These are phyloP conservation scores for Pythium sp. DNA, from an alignment of 352 stramenopile species.

Conservation along the genomic window DNA sequence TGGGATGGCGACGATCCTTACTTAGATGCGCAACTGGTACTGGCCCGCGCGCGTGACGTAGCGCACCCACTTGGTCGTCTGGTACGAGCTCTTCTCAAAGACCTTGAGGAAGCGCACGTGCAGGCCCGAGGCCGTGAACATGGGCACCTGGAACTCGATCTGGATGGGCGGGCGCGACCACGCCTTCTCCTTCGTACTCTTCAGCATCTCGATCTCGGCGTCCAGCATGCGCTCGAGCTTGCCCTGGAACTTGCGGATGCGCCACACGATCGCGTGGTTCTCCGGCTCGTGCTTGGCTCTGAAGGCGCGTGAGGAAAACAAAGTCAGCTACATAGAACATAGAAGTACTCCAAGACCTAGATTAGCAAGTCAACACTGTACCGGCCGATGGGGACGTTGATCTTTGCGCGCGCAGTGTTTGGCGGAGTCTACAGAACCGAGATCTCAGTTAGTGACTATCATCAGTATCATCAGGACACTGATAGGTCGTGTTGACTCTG, in stretches of 20 bases:
- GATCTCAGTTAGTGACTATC: not conserved
- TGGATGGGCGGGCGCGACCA: constrained; percentile 97
- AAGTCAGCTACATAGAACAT: not conserved
- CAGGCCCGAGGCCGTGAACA: constrained; percentile 97
- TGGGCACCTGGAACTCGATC: constrained; percentile 97
- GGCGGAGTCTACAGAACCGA: constrained; percentile 62
- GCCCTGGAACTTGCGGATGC: constrained; percentile 96
- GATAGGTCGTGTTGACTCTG: not conserved
- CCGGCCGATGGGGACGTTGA: constrained; percentile 93
- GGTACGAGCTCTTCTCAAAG: constrained; percentile 98
- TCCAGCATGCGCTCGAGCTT: constrained; percentile 94
- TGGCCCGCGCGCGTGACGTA: constrained; percentile 97
- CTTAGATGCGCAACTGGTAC: constrained; percentile 97
- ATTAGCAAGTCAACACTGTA: constrained; percentile 12
- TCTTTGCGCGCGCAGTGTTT: constrained; percentile 95
- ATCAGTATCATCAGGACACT: not conserved
- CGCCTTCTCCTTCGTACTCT: constrained; percentile 94
- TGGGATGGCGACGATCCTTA: not conserved
- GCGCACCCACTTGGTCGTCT: constrained; percentile 97
- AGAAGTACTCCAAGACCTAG: not conserved
- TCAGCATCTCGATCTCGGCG: constrained; percentile 96
- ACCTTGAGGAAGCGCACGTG: constrained; percentile 98
- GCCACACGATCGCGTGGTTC: constrained; percentile 98
- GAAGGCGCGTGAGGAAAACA: not conserved
- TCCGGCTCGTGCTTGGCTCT: constrained; percentile 97